Evolutionary conservation across 805 yeast genomes (phyloP), one percentile per base, ranked within the genome.

Genomic region (Pichia sporocuriosa): DNA sequence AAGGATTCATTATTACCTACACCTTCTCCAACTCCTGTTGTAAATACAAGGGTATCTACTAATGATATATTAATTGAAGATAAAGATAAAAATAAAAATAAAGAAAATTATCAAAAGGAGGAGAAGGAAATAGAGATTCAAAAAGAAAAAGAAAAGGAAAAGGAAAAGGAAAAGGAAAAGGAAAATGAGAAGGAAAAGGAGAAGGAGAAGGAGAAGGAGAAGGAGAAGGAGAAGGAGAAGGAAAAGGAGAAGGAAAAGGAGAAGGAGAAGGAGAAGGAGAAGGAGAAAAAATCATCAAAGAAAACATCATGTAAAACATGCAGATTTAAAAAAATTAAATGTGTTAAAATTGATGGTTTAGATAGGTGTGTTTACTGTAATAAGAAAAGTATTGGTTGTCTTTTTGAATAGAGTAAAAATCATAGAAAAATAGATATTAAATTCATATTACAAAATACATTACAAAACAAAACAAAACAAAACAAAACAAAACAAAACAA

Each of bases 381-480:
- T 3, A 59, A 56, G 30, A 61, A 58, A 27, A 51, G 53, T 17
- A 37, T 60, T 27, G 48, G 50, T 20, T 61, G 66, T 45, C 40
- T 77, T 81, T 5, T 77, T 78, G 71, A 66, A 65, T 35, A 27
- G 12, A n/a, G 5, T 31, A 13, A 6, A 31, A n/a, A n/a, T n/a
- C n/a, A n/a, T n/a, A n/a, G n/a, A n/a, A n/a, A n/a, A n/a, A n/a
- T n/a, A n/a, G n/a, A n/a, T n/a, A n/a, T n/a, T n/a, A n/a, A n/a
- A n/a, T n/a, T n/a, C n/a, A n/a, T n/a, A n/a, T n/a, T n/a, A n/a
- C n/a, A n/a, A n/a, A n/a, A n/a, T n/a, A n/a, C n/a, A n/a, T n/a
- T n/a, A n/a, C n/a, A n/a, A n/a, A n/a, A n/a, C n/a, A n/a, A n/a
- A n/a, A n/a, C n/a, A n/a, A n/a, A n/a, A n/a, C n/a, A n/a, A n/a